Percentiles rank a stretch among this genome's conserved stretches.
phyloP scores from a whole-genome alignment of 2,329 filamentous ascomycete species.

The Cladosporium cucumerinum region DNA sequence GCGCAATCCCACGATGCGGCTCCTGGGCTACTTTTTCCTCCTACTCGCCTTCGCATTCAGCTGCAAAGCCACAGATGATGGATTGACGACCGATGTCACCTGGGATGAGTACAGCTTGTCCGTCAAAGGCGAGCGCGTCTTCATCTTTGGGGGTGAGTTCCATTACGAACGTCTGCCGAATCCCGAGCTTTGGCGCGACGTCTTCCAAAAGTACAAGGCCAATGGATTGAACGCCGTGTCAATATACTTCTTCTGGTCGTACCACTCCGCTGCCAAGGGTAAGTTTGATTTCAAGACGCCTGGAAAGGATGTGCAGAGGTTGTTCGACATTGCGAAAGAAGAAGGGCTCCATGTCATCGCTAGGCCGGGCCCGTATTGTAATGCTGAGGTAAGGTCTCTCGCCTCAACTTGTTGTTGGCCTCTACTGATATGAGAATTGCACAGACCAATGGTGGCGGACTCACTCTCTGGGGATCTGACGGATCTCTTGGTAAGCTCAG shows the following conservation, averaged over 20 bases:
- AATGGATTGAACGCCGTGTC: slow-evolving; percentile 76
- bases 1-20: neutral
- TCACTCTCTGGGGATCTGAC: slow-evolving; percentile 61
- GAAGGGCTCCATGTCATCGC: slow-evolving; percentile 76
- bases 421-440: neutral
- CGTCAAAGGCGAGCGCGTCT: slow-evolving; percentile 63
- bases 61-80: neutral
- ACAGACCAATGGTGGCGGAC: slow-evolving; percentile 46
- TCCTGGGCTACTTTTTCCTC: neutral
- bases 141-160: slow-evolving; percentile 70
- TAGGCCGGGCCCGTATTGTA: slow-evolving; percentile 20
- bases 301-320: slow-evolving; percentile 69
- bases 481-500: slow-evolving; percentile 55
- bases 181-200: slow-evolving; percentile 62
- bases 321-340: slow-evolving; percentile 70
- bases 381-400: slow-evolving; percentile 26
- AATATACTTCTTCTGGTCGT: slow-evolving; percentile 75
- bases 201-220: slow-evolving; percentile 80
- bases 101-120: neutral
- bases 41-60: neutral
- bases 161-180: slow-evolving; percentile 67
- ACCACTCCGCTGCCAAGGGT: slow-evolving; percentile 70
- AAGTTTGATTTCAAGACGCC: slow-evolving; percentile 58
- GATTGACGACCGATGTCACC: neutral
- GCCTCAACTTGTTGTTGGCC: slow-evolving; percentile 30